Evolutionary conservation across 495 filamentous ascomycete genomes (phyloP).

Genomic region (Penicillium herquei): DNA sequence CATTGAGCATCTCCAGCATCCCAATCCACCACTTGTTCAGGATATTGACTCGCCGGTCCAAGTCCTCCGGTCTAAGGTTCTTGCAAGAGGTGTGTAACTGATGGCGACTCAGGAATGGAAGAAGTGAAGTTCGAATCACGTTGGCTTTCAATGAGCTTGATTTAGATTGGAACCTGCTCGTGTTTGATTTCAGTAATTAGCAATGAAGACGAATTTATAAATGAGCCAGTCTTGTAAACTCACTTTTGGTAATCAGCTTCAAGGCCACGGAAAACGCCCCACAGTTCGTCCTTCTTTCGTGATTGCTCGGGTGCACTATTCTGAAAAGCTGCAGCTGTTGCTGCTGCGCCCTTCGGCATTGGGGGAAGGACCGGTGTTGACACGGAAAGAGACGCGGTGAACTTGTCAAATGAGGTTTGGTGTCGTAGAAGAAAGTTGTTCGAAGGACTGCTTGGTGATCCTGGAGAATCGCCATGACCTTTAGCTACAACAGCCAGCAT

Average conservation of each 20-base stretch:
- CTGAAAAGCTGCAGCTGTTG: constrained; percentile 32
- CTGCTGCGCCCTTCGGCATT: constrained; percentile 43
- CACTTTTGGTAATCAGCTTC: constrained; percentile 82
- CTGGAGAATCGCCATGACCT: constrained; percentile 41
- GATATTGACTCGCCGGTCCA: constrained; percentile 79
- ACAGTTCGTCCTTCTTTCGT: constrained; percentile 80
- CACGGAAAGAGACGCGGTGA: constrained; percentile 46
- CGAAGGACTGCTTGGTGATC: constrained; percentile 44
- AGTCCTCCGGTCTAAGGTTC: constrained; percentile 71
- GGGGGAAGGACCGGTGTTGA: constrained; percentile 50
- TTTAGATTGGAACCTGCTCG: constrained; percentile 66
- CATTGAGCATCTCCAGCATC: constrained; percentile 81
- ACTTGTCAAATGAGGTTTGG: constrained; percentile 59
- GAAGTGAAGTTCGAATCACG: constrained; percentile 70
- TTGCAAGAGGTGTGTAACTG: constrained; percentile 67
- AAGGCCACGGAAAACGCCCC: constrained; percentile 75
- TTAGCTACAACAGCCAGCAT: constrained; percentile 50
- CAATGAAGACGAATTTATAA: too few species aligned
- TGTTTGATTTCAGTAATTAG: background rate
- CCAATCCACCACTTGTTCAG: constrained; percentile 97
- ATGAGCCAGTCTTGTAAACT: background rate
- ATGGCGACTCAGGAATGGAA: constrained; percentile 81
- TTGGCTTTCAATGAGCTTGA: constrained; percentile 75
- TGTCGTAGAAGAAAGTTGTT: constrained; percentile 51
- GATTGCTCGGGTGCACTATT: constrained; percentile 42